These are phyloP conservation scores for Gardenia jasminoides DNA, from an alignment of 257 asterid species.

Conservation along the genomic window DNA sequence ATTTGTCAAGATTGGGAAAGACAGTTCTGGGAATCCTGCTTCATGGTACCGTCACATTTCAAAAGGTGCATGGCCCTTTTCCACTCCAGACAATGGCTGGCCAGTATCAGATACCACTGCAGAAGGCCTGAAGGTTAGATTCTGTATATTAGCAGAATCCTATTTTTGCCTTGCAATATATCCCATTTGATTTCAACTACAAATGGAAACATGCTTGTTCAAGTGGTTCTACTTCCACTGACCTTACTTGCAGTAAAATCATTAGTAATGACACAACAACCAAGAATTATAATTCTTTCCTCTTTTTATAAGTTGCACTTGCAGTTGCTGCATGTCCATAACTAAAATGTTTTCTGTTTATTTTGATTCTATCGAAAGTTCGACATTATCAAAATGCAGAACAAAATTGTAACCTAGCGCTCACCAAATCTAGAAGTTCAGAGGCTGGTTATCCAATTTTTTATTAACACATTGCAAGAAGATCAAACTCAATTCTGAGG, in stretches of 20 bases:
- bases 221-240: neutral
- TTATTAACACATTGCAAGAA: neutral
- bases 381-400: neutral
- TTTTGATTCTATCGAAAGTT: too few species aligned
- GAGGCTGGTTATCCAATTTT: neutral
- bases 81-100: slow-evolving; percentile 76
- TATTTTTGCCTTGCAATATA: too few species aligned
- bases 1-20: slow-evolving; percentile 34
- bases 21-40: slow-evolving; percentile 31
- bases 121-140: slow-evolving; percentile 63
- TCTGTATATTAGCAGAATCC: neutral
- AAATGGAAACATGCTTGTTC: neutral
- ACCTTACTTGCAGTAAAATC: neutral
- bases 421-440: too few species aligned
- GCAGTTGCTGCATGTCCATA: neutral
- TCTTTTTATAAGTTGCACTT: neutral
- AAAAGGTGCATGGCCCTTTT: slow-evolving; percentile 81
- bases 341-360: neutral
- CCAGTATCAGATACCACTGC: slow-evolving; percentile 64
- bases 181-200: neutral
- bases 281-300: neutral
- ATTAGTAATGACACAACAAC: neutral
- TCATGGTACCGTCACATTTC: slow-evolving; percentile 62
- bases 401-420: neutral
- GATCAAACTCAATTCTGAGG: neutral